Base-by-base conservation (phyloP, 2,329 filamentous ascomycete genomes). In the Talaromyces verruculosus region DNA sequence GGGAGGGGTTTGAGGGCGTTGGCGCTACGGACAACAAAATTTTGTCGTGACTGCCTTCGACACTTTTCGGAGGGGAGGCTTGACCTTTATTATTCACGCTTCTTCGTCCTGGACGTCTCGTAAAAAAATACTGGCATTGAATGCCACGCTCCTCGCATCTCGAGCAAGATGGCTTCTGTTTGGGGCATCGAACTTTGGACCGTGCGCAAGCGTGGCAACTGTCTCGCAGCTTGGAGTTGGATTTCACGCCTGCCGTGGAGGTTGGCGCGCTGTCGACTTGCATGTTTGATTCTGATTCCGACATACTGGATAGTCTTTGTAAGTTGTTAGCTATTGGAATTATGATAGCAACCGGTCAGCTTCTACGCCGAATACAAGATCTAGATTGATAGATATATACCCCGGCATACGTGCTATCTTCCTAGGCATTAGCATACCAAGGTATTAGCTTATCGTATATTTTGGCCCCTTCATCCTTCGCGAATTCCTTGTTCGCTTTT, bases 141-240 rank as follows among this genome's bases (percentile, higher is more conserved):
- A 72, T 66, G 30, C 70, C 71, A 55, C 74, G 68, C 45, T 71
- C 74, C 39, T 67, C 66, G 68, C 78, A 79, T 61, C 76, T 72
- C 5, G 73, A 71, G 61, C 78, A 79, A 43, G 71, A 66, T 30
- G 55, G 71, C 15, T 5, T 41, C 41, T 60, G 33, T 17, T 65
- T 55, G 51, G 47, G 30, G 11, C 58, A 59, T 65, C 51, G 22
- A 53, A 80, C 69, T 69, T 80, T 79, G 22, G 77, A 78, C 17
- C 67, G 65, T 4, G 77, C 75, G 68, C 77, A 79, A 45, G 72
- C 70, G n/a, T 76, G 71, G 67, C 78, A 80, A 65, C 76, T 79
- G 53, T 78, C 74, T 35, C 78, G 74, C 33, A 78, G 66, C 63
- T 76, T 77, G 41, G 71, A 47, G 43, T 4, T 43, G 41, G 41